These are phyloP conservation scores for Cynara cardunculus DNA, from an alignment of 129 eudicot species.

Conservation along the genomic window DNA sequence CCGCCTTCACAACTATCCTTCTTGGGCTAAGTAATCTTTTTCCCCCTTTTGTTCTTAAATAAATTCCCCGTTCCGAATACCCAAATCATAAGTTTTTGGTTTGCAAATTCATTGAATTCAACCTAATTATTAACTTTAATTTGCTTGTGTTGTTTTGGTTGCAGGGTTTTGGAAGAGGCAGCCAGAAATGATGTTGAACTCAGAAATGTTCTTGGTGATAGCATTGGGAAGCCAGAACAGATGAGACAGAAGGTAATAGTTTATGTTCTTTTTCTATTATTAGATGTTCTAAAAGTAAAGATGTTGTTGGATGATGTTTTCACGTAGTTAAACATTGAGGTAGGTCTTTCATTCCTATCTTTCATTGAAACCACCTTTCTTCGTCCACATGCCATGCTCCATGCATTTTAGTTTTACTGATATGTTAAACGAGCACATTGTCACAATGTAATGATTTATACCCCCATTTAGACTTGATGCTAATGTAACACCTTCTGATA, in stretches of 20 bases:
- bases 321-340: no score
- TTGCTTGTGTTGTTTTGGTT: conserved; percentile 6
- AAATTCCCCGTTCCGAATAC: background rate
- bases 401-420: no score
- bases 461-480: no score
- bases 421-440: no score
- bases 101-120: background rate
- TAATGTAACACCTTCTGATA: no score
- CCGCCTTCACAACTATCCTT: conserved; percentile 68
- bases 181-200: conserved; percentile 74
- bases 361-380: background rate
- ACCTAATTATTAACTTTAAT: background rate
- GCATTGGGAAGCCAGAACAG: conserved; percentile 86
- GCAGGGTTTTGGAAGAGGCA: conserved; percentile 92
- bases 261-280: background rate
- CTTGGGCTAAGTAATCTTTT: conserved; percentile 76
- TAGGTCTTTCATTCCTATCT: background rate
- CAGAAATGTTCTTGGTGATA: conserved; percentile 87
- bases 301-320: background rate
- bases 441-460: no score
- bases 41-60: background rate
- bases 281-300: background rate
- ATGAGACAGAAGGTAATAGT: conserved; percentile 67
- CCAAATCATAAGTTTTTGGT: background rate
- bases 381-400: background rate